Percentiles rank a stretch among this genome's conserved stretches.
phyloP scores from a whole-genome alignment of 169 alveolate species.

The Besnoitia besnoiti region DNA sequence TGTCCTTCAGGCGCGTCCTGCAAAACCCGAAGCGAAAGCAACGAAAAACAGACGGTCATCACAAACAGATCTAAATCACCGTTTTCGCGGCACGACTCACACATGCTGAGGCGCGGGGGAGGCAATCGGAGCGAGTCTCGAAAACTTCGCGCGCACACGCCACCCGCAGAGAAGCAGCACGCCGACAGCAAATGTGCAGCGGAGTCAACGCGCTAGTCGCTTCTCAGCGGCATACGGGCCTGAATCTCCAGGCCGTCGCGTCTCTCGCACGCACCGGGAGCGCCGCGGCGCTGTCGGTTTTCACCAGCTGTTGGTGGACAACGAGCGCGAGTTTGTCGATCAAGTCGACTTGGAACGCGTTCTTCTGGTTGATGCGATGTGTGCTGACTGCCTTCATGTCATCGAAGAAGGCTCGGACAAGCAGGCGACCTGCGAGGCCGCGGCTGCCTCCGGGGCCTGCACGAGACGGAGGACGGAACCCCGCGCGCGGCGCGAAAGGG shows the following conservation, averaged over 20 bases:
- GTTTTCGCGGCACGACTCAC: too few species aligned
- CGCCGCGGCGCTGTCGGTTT: background rate
- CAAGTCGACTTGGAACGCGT: conserved; percentile 37
- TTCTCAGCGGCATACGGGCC: too few species aligned
- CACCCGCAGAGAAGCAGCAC: too few species aligned
- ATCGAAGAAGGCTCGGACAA: conserved; percentile 32
- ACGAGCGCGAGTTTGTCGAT: conserved; percentile 42
- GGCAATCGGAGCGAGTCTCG: too few species aligned
- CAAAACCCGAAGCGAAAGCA: background rate
- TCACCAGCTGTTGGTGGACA: conserved; percentile 7
- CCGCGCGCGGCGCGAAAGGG: background rate
- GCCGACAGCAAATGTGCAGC: too few species aligned
- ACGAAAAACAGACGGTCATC: background rate
- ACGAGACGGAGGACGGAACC: background rate
- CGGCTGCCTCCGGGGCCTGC: background rate
- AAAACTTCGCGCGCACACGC: too few species aligned
- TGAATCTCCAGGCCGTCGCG: too few species aligned
- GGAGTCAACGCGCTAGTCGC: too few species aligned
- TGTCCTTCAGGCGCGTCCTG: background rate
- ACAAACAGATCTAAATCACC: too few species aligned
- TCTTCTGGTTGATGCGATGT: background rate
- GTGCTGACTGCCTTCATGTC: conserved; percentile 42
- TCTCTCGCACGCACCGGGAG: background rate
- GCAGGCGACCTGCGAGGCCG: conserved; percentile 29
- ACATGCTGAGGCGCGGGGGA: too few species aligned